These are phyloP conservation scores for Citrullus mucosospermus DNA, from an alignment of 306 rosid genomes.

Conservation along the genomic window DNA sequence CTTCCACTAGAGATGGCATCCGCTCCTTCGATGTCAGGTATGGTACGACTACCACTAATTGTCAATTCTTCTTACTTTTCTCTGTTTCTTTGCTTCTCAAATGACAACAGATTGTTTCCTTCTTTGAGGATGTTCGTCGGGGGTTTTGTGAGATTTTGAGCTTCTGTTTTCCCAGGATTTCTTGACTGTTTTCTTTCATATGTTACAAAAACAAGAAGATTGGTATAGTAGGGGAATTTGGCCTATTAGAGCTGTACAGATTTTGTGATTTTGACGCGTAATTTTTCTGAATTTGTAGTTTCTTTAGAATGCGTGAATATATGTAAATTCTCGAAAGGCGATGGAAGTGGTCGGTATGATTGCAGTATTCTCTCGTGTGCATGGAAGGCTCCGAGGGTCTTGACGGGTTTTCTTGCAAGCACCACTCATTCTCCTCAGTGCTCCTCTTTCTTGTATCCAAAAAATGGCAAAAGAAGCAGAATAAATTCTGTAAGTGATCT, in stretches of 20 bases:
- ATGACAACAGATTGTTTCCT: constrained; percentile 9
- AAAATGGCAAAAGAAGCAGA: constrained; percentile 51
- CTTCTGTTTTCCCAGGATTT: background rate
- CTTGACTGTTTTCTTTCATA: background rate
- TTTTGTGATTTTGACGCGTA: constrained; percentile 19
- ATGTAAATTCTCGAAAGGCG: constrained; percentile 65
- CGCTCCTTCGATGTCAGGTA: constrained; percentile 91
- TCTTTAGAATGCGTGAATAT: constrained; percentile 82
- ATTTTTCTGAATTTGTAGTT: constrained; percentile 39
- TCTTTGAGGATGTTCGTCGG: background rate
- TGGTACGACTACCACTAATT: constrained; percentile 21
- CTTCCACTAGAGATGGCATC: constrained; percentile 47
- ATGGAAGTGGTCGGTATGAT: constrained; percentile 71
- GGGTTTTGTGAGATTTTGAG: background rate
- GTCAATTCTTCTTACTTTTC: constrained; percentile 3
- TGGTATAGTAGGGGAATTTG: background rate
- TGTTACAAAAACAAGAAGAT: background rate
- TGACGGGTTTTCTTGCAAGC: constrained; percentile 88
- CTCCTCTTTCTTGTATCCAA: constrained; percentile 20
- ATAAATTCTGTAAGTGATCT: constrained; percentile 54
- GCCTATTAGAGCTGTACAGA: background rate
- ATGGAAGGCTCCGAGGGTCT: constrained; percentile 88
- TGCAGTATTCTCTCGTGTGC: constrained; percentile 75
- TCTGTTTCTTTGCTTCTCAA: constrained; percentile 10
- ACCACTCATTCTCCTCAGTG: constrained; percentile 58